These are phyloP conservation scores for Pigoraptor vietnamica DNA, from an alignment of 78 protist genomes.

Conservation along the genomic window DNA sequence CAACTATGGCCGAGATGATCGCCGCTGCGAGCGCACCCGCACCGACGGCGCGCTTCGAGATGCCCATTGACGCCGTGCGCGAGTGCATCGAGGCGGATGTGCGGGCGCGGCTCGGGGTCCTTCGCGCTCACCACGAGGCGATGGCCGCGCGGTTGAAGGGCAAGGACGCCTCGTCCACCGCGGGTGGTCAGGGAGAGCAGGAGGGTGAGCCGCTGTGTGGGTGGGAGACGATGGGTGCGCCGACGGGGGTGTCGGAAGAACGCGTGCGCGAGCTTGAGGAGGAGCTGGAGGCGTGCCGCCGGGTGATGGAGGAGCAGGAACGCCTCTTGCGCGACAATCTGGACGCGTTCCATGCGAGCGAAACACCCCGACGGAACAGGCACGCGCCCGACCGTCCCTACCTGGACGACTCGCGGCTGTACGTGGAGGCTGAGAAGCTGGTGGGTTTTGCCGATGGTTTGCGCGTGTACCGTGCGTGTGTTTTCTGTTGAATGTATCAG, in stretches of 20 bases:
- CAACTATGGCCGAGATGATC: neutral
- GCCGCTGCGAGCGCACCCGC: neutral
- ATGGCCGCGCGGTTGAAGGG: neutral
- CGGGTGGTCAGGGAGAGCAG: neutral
- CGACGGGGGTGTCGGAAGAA: neutral
- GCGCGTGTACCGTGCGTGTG: neutral
- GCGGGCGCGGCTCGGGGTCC: neutral
- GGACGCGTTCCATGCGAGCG: neutral
- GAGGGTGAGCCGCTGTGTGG: neutral
- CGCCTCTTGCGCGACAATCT: neutral
- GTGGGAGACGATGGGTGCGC: neutral
- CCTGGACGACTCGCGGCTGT: neutral
- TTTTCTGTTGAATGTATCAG: neutral
- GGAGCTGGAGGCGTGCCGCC: neutral
- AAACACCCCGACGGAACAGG: neutral
- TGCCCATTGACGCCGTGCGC: neutral
- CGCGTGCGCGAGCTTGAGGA: neutral
- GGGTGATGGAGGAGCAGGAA: neutral
- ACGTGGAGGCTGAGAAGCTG: neutral
- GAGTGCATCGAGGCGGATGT: neutral
- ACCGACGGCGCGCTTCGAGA: neutral
- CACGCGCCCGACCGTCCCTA: neutral
- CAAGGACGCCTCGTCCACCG: neutral
- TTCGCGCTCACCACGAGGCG: neutral
- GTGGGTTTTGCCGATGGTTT: too few relatives aligned